These are phyloP conservation scores for Leccinum variabile DNA, from an alignment of 1,284 basidiomycete genomes.

Conservation along the genomic window DNA sequence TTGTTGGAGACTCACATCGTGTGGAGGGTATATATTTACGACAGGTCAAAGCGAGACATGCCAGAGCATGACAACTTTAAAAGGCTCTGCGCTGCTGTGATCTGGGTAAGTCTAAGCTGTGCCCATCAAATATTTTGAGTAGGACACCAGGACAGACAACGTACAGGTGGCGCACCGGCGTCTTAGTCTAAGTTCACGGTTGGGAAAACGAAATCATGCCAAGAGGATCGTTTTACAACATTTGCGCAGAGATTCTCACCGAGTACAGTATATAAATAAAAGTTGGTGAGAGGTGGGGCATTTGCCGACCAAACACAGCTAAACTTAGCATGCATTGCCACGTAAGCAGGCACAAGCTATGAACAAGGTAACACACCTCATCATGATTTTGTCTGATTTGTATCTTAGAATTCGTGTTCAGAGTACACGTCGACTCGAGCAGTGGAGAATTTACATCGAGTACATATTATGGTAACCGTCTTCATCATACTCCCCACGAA, in stretches of 20 bases:
- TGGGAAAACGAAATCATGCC: neutral
- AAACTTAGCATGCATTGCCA: too few relatives aligned
- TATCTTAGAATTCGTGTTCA: too few relatives aligned
- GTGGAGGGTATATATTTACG: conserved; percentile 12
- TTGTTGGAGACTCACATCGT: conserved; percentile 4
- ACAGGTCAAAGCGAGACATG: neutral
- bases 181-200: neutral
- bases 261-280: too few relatives aligned
- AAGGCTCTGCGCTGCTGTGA: neutral
- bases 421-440: too few relatives aligned
- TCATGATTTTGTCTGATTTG: too few relatives aligned
- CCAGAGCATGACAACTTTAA: conserved; percentile 1
- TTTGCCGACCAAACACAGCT: too few relatives aligned
- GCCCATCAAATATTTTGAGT: neutral
- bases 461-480: neutral
- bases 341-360: too few relatives aligned
- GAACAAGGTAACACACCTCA: too few relatives aligned
- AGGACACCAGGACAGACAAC: neutral
- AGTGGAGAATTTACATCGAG: too few relatives aligned
- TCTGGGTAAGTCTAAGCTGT: neutral
- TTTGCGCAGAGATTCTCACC: neutral
- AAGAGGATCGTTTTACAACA: neutral
- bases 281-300: too few relatives aligned
- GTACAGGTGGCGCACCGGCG: neutral
- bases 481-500: neutral